Evolutionary conservation across 1,284 basidiomycete species (phyloP), one percentile per base, ranked within the genome.

Genomic region (Tetrapyrgos nigripes): DNA sequence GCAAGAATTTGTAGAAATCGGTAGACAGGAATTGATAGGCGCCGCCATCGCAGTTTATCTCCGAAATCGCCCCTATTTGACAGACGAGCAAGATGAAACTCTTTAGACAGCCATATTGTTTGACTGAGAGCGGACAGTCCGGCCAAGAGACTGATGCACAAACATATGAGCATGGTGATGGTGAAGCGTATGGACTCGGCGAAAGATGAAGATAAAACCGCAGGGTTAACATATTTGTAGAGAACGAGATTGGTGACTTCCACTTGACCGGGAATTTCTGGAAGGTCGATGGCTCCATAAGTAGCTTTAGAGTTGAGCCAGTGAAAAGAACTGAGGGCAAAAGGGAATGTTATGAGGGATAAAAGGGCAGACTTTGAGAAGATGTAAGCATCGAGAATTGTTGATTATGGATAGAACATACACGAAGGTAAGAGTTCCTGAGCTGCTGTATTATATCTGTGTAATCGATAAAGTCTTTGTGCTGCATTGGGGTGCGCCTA

Each of bases 1-100:
- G 9, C 57, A 69, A 45, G 57, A 56, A 10, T 61, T 67, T 33
- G 54, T 68, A 49, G 58, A 67, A 35, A 54, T 65, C 46, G 37
- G 19, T 40, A 40, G 17, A 40, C 4, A 17, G 37, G 19, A n/a
- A 40, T 40, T 5, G 8, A 17, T 8, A n/a, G 17, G 8, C 37
- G 37, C 37, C 37, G 37, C 19, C 17, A n/a, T 40, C 37, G 6
- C 17, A 40, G 17, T 17, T 40, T 40, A 40, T 40, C 37, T 17
- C 19, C 4, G 19, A 40, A 40, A 17, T 40, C 17, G 17, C 37
- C 37, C 37, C 37, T 40, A n/a, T n/a, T 40, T 6, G 37, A 40
- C 17, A 5, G 37, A 8, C 31, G 31, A 33, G 9, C 8, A 8
- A 14, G 14, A 40, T 40, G 37, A n/a, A 17, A 40, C 17, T 40